Conservation (phyloP, 1,139 yeast genomes). For the Protomyces pachydermus region DNA sequence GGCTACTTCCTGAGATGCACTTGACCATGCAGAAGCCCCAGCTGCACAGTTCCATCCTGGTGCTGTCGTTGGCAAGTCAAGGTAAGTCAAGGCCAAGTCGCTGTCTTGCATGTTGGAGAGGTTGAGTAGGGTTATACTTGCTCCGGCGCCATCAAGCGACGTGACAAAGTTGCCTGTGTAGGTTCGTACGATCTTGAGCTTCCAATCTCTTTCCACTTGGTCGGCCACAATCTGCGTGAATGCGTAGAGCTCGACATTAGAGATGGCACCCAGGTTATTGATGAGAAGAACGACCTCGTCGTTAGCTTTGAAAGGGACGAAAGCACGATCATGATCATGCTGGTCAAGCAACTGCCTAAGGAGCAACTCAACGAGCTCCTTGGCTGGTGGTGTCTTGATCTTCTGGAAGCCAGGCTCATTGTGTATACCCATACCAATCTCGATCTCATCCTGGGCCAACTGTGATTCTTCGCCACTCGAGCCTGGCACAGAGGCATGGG, state of each 20-base stretch:
- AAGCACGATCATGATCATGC: conserved; percentile 40
- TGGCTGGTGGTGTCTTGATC: conserved; percentile 61
- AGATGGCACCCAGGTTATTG: conserved; percentile 53
- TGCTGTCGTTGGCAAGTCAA: conserved; percentile 45
- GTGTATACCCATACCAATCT: conserved; percentile 92
- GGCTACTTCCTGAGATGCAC: conserved; percentile 3
- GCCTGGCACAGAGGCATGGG: conserved; percentile 87
- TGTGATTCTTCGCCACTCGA: conserved; percentile 48
- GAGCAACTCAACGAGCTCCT: conserved; percentile 42
- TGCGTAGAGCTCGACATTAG: conserved; percentile 47
- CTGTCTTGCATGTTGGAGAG: conserved; percentile 41
- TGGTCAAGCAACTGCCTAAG: conserved; percentile 38
- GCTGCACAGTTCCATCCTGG: conserved; percentile 41
- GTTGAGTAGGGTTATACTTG: conserved; percentile 49
- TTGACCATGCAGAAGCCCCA: not conserved
- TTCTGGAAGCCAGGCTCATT: conserved; percentile 83
- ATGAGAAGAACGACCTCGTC: conserved; percentile 46
- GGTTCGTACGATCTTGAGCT: conserved; percentile 45
- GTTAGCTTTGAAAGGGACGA: conserved; percentile 44
- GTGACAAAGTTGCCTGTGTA: conserved; percentile 50
- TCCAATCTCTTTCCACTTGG: conserved; percentile 42
- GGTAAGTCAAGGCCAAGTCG: conserved; percentile 37
- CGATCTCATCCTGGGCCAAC: conserved; percentile 58
- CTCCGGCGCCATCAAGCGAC: conserved; percentile 51
- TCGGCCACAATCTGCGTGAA: conserved; percentile 39